phyloP scores from a whole-genome alignment of 2,329 filamentous ascomycete species.

The Xylariales sp. region DNA sequence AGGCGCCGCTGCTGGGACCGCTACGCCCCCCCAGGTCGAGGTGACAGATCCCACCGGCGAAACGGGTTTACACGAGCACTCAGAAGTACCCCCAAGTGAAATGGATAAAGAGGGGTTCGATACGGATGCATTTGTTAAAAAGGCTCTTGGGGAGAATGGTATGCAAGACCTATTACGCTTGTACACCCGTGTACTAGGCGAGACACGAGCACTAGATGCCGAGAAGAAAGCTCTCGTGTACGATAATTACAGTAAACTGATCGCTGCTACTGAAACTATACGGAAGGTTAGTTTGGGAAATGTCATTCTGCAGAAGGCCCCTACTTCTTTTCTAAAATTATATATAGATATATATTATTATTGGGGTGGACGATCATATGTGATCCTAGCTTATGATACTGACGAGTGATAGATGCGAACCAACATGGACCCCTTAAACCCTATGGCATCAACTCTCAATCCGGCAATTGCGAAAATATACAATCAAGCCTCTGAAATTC shows the following conservation, averaged over 20 bases:
- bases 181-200: conserved; percentile 78
- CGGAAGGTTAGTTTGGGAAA: conserved; percentile 66
- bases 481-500: conserved; percentile 66
- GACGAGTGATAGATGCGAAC: conserved; percentile 71
- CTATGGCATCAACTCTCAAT: conserved; percentile 77
- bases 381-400: conserved; percentile 3
- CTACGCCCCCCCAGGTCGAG: conserved; percentile 55
- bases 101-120: conserved; percentile 81
- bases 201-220: conserved; percentile 90
- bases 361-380: not conserved
- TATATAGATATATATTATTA: too few relatives aligned
- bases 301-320: not conserved
- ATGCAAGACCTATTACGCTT: conserved; percentile 76
- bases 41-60: conserved; percentile 56
- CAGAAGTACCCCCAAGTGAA: conserved; percentile 73
- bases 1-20: conserved; percentile 49
- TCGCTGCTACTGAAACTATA: conserved; percentile 96
- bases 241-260: conserved; percentile 97
- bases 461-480: conserved; percentile 82
- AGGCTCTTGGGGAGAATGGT: conserved; percentile 69
- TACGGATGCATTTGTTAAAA: conserved; percentile 73
- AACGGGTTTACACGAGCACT: conserved; percentile 53
- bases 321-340: not conserved
- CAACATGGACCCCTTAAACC: conserved; percentile 83
- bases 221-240: conserved; percentile 98